These are phyloP conservation scores for Schizonepeta tenuifolia DNA, from an alignment of 257 asterid genomes.

Conservation along the genomic window DNA sequence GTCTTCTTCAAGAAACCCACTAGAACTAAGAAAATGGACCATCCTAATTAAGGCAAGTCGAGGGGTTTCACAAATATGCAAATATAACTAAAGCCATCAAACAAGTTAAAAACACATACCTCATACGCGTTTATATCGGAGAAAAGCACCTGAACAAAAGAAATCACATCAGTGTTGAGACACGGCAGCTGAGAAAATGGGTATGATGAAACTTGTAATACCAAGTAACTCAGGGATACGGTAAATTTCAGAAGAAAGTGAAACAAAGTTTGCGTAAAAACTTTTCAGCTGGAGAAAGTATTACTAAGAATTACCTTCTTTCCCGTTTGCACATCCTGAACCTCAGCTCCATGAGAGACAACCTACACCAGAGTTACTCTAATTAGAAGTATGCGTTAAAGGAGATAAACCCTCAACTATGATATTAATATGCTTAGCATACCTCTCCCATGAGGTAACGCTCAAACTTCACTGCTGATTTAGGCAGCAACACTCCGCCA, in stretches of 20 bases:
- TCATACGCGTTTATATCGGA: conserved; percentile 83
- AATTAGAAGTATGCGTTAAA: not conserved
- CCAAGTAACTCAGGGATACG: not conserved
- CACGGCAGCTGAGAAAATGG: not conserved
- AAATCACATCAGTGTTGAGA: not conserved
- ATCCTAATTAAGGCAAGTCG: not conserved
- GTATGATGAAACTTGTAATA: not conserved
- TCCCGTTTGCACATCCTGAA: conserved; percentile 61
- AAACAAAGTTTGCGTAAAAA: not conserved
- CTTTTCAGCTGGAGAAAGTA: no score
- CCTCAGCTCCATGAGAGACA: conserved; percentile 79
- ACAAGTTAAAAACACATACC: conserved; percentile 46
- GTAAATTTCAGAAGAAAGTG: not conserved
- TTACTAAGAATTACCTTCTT: conserved; percentile 56
- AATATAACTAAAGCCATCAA: not conserved
- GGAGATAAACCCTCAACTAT: not conserved
- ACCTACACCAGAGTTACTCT: conserved; percentile 49
- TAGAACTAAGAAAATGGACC: not conserved
- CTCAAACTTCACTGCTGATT: conserved; percentile 90
- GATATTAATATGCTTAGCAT: conserved; percentile 24
- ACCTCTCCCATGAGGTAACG: conserved; percentile 94
- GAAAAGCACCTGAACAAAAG: conserved; percentile 79
- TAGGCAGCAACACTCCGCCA: conserved; percentile 91
- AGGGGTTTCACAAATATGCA: not conserved
- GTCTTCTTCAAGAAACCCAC: no score